These are phyloP conservation scores for Cnidoscolus chayamansa DNA, from an alignment of 441 rosid genomes.

Conservation along the genomic window DNA sequence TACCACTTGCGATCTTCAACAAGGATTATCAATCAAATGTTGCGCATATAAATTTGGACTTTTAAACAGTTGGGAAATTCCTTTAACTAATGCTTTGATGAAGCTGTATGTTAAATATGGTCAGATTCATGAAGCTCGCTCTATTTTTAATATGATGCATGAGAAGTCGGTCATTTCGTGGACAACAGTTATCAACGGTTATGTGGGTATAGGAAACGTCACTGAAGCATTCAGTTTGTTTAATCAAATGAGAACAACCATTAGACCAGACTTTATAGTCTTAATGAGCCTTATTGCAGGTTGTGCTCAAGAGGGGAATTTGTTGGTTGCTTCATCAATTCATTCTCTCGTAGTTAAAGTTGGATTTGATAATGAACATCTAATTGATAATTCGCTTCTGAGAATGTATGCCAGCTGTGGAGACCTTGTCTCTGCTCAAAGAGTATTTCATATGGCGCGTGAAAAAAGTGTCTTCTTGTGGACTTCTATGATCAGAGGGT, in stretches of 20 bases:
- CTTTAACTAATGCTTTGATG: conserved; percentile 33
- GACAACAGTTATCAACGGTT: conserved; percentile 31
- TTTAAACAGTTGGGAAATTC: conserved; percentile 19
- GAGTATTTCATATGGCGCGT: conserved; percentile 41
- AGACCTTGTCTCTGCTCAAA: conserved; percentile 42
- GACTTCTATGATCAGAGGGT: conserved; percentile 72
- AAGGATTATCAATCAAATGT: conserved; percentile 33
- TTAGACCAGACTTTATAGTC: conserved; percentile 20
- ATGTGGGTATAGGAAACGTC: conserved; percentile 21
- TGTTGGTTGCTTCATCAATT: conserved; percentile 31
- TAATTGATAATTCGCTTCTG: conserved; percentile 57
- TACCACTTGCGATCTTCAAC: conserved; percentile 20
- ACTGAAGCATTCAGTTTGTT: conserved; percentile 27
- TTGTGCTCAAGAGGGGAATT: conserved; percentile 22
- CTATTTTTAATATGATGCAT: conserved; percentile 25
- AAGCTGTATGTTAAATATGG: conserved; percentile 25
- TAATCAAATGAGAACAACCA: conserved; percentile 25
- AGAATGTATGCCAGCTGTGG: conserved; percentile 68
- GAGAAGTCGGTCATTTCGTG: conserved; percentile 32
- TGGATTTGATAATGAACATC: conserved; percentile 40
- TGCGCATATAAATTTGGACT: conserved; percentile 29
- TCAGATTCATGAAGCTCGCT: conserved; percentile 26
- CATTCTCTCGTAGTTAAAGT: conserved; percentile 48
- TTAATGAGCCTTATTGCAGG: conserved; percentile 28
- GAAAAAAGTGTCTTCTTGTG: conserved; percentile 52